Conservation (phyloP, 23 red algal species). For the Gracilaria domingensis region DNA sequence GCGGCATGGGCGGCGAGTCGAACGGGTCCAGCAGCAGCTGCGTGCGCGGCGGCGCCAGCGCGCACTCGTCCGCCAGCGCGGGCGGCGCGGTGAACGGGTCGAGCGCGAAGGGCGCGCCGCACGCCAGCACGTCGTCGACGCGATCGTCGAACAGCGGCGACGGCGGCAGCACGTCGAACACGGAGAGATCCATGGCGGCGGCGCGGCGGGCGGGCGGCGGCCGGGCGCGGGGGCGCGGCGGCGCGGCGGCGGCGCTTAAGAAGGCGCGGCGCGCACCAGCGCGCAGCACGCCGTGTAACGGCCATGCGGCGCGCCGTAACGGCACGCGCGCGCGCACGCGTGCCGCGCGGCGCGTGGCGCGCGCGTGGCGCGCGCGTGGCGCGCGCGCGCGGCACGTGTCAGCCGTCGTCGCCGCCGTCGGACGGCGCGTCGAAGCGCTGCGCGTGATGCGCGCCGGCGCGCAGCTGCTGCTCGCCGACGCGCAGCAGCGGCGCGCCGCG, state of each 20-base stretch:
- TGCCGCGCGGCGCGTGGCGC: background rate
- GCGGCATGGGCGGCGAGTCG: conserved; percentile 42
- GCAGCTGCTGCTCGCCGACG: conserved; percentile 42
- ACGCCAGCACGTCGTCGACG: conserved; percentile 26
- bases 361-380: background rate
- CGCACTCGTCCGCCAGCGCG: background rate
- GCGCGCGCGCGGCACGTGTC: background rate
- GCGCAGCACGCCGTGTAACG: background rate
- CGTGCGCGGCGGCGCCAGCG: conserved; percentile 9
- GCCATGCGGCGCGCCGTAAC: conserved; percentile 21
- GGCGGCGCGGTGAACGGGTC: conserved; percentile 37
- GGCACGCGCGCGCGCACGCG: background rate
- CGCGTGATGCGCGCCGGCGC: conserved; percentile 26
- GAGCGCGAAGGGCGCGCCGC: background rate
- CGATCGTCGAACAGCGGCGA: conserved; percentile 51
- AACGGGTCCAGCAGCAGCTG: conserved; percentile 49
- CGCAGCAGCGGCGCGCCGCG: conserved; percentile 52
- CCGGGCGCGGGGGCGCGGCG: background rate
- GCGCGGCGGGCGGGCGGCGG: background rate
- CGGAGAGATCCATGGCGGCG: background rate
- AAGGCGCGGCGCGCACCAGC: background rate
- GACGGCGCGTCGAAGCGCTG: conserved; percentile 45
- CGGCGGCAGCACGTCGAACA: conserved; percentile 28
- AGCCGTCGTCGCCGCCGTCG: background rate
- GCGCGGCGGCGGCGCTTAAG: background rate